Base-by-base conservation (phyloP, 2,329 filamentous ascomycete genomes). In the Kalmusia sp. region DNA sequence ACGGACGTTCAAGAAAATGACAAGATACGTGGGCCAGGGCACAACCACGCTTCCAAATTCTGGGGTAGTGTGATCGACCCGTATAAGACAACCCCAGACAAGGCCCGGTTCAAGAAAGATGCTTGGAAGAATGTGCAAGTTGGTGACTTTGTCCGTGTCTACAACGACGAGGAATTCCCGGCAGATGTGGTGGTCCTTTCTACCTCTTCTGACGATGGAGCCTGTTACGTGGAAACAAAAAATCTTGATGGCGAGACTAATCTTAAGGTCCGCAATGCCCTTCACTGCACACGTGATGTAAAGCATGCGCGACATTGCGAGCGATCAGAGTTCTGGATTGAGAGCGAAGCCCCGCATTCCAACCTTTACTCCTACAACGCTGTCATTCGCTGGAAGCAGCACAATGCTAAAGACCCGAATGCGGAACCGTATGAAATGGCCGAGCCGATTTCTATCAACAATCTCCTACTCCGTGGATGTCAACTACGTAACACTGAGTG, bases 161-260 rank as follows among this genome's bases (percentile, higher is more conserved):
- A 97, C 78, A 97, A 96, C 67, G 90, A 96, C 62, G 95, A 99
- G 68, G 92, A 96, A 64, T 86, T 99, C 21, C 96, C 95, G 1
- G 93, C 95, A 41, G 95, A 99, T 75, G 81, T 99, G 40, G 88
- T 98, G 41, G 90, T 99, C 37, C 78, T 99, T 21, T 91, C 95
- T 2, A 98, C 95, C 0, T 96, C 95, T 2, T 95, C 98, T 65
- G 84, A 89, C 1, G 95, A 99, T 65, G 95, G 95, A 45, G 91
- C 91, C 31, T 99, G 95, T 76, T 99, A 97, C 66, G 90, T 99
- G 19, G 95, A 99, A 76, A 99, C 95, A 2, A 99, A 98, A 80
- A 98, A 96, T 71, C 74, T 99, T 79, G 95, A 99, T 68, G 95
- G 95, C 45, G 95, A 99, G 77, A 99, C 95, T 2, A 99, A 99